These are phyloP conservation scores for Torulaspora delbrueckii DNA, from an alignment of 805 yeast species.

Conservation along the genomic window DNA sequence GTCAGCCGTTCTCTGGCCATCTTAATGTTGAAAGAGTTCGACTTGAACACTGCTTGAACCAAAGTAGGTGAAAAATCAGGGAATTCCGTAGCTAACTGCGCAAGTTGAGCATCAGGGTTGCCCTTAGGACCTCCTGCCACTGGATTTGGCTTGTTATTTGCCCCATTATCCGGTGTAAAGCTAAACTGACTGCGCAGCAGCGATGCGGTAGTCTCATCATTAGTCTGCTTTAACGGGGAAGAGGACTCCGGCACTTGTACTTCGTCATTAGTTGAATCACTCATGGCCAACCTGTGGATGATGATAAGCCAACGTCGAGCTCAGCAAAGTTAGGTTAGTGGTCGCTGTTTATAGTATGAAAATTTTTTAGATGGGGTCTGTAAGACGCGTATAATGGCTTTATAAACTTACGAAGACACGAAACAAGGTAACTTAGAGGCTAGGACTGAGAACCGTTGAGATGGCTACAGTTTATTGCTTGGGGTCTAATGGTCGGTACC, in stretches of 20 bases:
- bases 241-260: constrained; percentile 48
- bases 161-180: constrained; percentile 32
- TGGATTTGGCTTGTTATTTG: background rate
- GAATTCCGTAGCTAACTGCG: constrained; percentile 26
- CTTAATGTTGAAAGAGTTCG: constrained; percentile 37
- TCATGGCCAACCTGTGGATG: constrained; percentile 3
- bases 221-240: constrained; percentile 26
- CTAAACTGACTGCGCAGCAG: constrained; percentile 41
- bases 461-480: constrained; percentile 41
- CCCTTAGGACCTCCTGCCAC: constrained; percentile 2
- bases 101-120: constrained; percentile 19
- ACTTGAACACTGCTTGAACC: constrained; percentile 38
- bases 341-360: constrained; percentile 5
- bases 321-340: background rate
- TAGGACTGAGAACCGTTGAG: background rate
- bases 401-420: constrained; percentile 6
- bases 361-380: constrained; percentile 8
- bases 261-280: constrained; percentile 23
- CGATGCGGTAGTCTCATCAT: constrained; percentile 13
- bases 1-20: constrained; percentile 34
- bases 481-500: constrained; percentile 83
- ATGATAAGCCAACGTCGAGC: background rate
- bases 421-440: background rate
- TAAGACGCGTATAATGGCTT: constrained; percentile 1
- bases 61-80: constrained; percentile 34